Evolutionary conservation across 1,284 basidiomycete genomes (phyloP), one percentile per base, ranked within the genome.

Genomic region (Ganoderma leucocontextum): DNA sequence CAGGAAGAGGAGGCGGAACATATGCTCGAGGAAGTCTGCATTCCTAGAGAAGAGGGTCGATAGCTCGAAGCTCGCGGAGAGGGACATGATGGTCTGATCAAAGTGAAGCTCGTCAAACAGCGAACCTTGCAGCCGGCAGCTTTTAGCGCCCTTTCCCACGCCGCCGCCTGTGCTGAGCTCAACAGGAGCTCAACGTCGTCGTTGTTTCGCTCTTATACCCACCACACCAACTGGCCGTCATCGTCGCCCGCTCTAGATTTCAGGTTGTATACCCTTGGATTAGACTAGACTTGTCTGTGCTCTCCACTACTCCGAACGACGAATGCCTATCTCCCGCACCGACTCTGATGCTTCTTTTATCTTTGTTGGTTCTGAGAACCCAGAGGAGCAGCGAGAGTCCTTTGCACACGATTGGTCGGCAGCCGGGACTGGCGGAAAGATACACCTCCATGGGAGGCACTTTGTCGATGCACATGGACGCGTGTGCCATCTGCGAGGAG

Each of bases 381-480:
- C 68, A n/a, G 70, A 72, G 47, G 60, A 60, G 19, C 58, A 19
- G 7, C 7, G 9, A 12, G 52, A 65, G 52, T 68, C 72, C 0
- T 92, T 89, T 72, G 92, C 91, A 0, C 93, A 95, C 70, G 89
- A 93, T 76, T 94, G 91, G 92, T 89, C 91, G 2, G 72, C 70
- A 19, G 67, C 78, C 42, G 85, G 85, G n/a, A 90, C 89, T 0
- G 89, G 89, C 13, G 87, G 87, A 17, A 78, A 78, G n/a, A 74
- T 95, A 19, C 78, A 79, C 49, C 81, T 84, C 0, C 86, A 87
- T 69, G 95, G 93, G 0, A 83, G 91, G 19, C 88, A 96, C 77
- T 93, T 96, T 71, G 81, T 95, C 7, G 95, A 97, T 78, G 81
- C 80, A 1, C 87, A 89, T 71, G 94, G 93, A 7, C 87, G 95